Percentiles rank a stretch among this genome's conserved stretches.
phyloP scores from a whole-genome alignment of 2,329 filamentous ascomycete genomes.

The Epichloe scottii region DNA sequence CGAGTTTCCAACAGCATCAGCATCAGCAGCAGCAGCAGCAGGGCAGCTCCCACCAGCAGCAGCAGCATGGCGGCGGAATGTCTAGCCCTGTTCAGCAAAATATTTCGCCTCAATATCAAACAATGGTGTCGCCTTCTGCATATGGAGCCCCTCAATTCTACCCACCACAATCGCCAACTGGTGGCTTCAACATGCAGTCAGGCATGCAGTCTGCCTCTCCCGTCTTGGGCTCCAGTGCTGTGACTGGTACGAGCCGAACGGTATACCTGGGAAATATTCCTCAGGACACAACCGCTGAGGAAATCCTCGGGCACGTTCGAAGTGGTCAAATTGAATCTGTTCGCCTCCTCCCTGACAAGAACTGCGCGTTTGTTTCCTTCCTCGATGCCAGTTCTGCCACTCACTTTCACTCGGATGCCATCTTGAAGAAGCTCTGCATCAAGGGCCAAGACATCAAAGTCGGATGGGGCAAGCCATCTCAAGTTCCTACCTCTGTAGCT shows the following conservation, averaged over 20 bases:
- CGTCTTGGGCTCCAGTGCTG: conserved; percentile 64
- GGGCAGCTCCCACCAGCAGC: conserved; percentile 37
- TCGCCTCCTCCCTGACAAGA: conserved; percentile 92
- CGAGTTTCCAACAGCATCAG: conserved; percentile 53
- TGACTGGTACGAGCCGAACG: conserved; percentile 86
- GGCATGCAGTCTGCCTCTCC: conserved; percentile 56
- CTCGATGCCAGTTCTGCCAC: conserved; percentile 94
- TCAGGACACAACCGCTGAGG: conserved; percentile 92
- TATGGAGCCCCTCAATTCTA: conserved; percentile 74
- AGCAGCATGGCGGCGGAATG: conserved; percentile 48
- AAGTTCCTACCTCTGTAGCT: conserved; percentile 95
- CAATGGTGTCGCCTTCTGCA: conserved; percentile 73
- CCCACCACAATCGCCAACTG: conserved; percentile 79
- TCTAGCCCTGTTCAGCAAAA: conserved; percentile 64
- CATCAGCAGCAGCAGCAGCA: conserved; percentile 33
- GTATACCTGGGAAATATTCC: conserved; percentile 98
- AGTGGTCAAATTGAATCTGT: conserved; percentile 99
- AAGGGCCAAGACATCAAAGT: conserved; percentile 99
- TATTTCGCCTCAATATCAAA: conserved; percentile 76
- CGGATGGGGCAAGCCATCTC: conserved; percentile 96
- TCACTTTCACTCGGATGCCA: conserved; percentile 98
- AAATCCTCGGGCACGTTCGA: conserved; percentile 89
- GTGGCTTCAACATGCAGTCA: conserved; percentile 49
- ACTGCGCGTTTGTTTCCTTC: conserved; percentile 99
- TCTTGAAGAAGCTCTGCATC: conserved; percentile 98